Evolutionary conservation across 148 eudicot species (phyloP), one percentile per base, ranked within the genome.

Genomic region (Beta vulgaris): DNA sequence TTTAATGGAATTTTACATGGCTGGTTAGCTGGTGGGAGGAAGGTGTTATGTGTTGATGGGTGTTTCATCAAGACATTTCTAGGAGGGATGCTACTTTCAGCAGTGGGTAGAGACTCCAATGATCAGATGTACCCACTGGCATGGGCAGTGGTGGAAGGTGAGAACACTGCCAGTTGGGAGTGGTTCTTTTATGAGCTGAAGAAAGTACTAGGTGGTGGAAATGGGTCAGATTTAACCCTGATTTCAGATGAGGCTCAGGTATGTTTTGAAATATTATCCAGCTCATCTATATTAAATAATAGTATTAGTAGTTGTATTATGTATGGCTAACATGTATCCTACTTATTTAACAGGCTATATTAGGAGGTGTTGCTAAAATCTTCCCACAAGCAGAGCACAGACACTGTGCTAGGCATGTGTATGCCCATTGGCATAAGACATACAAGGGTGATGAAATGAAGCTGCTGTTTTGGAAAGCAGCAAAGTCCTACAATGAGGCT

Each of bases 41-140:
- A 36, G 43, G 12, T 72, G 9, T 8, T 72, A 25, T 72, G 34
- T 37, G 6, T 72, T 6, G 75, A 72, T 72, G 75, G 34, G 0
- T 72, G 66, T 25, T 72, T 72, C 51, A 1, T 72, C 2, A 72
- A 72, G 19, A 58, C 75, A 4, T 72, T 58, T 4, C 11, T 72
- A 9, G 75, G 75, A 11, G 65, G 75, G 0, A 36, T 16, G 36
- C 6, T 72, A 2, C 4, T 72, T 0, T 5, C 18, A 11, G 36
- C 21, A 2, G 23, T 37, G 0, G 65, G 75, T 6, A 72, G 75
- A 29, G 66, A 72, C 36, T 59, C 11, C 0, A 72, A 72, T 25
- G 64, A 72, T 9, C 66, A 72, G 11, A 72, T 72, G 65, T 72
- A n/a, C 13, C 74, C 61, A 2, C 10, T 71, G 7, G 58, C 62